phyloP scores from a whole-genome alignment of 2,329 filamentous ascomycete genomes.

The Pseudogymnoascus sp. region DNA sequence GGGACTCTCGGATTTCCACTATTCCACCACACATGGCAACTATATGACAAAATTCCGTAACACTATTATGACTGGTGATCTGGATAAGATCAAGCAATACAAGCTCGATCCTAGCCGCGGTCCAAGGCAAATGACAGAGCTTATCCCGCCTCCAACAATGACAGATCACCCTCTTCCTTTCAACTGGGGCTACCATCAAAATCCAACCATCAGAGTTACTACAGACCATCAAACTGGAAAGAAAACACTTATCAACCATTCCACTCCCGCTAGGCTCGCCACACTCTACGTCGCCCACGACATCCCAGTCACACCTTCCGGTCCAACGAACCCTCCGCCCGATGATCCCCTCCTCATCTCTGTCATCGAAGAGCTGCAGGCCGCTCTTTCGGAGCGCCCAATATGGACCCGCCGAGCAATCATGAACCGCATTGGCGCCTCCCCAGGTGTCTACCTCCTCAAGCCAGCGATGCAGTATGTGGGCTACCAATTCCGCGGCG shows the following conservation, averaged over 20 bases:
- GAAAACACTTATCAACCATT: slow-evolving; percentile 23
- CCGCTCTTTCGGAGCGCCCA: slow-evolving; percentile 64
- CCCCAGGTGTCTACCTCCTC: slow-evolving; percentile 48
- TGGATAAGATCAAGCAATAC: slow-evolving; percentile 56
- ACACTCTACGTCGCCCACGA: slow-evolving; percentile 21
- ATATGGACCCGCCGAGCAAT: slow-evolving; percentile 82
- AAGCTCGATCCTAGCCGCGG: slow-evolving; percentile 57
- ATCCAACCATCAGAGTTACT: slow-evolving; percentile 52
- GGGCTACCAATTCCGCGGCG: slow-evolving; percentile 86
- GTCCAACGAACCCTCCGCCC: slow-evolving; percentile 14
- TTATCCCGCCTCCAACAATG: slow-evolving; percentile 74
- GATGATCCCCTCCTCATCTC: slow-evolving; percentile 50
- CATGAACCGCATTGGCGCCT: slow-evolving; percentile 59
- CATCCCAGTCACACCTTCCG: slow-evolving; percentile 17
- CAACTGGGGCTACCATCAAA: slow-evolving; percentile 77
- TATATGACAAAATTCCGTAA: slow-evolving; percentile 67
- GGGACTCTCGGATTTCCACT: slow-evolving; percentile 79
- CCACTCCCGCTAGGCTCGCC: slow-evolving; percentile 17
- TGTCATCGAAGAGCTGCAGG: slow-evolving; percentile 56
- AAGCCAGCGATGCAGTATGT: slow-evolving; percentile 75
- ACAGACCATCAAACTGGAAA: slow-evolving; percentile 28
- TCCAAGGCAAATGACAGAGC: slow-evolving; percentile 52
- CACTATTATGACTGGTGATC: slow-evolving; percentile 62
- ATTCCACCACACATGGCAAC: slow-evolving; percentile 57
- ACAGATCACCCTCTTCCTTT: slow-evolving; percentile 68